Evolutionary conservation across 2,329 filamentous ascomycete species (phyloP), one percentile per base, ranked within the genome.

Genomic region (Penicillium sp.): DNA sequence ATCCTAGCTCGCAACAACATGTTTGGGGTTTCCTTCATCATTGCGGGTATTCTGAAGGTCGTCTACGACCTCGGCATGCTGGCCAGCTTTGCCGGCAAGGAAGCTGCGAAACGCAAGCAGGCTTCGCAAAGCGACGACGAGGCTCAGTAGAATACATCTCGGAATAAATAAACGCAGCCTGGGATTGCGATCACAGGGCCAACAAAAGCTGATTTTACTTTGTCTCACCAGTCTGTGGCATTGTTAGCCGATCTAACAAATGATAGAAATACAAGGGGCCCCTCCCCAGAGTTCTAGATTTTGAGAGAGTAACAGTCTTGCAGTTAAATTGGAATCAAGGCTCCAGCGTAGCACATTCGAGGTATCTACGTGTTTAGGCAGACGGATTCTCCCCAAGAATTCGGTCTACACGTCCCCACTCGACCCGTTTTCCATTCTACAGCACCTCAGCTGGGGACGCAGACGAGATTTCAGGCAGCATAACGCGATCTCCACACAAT

Each of bases 11-110:
- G 78, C 1, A 72, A 73, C 2, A 71, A 77, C 3, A 66, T 79
- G 8, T 86, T 87, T 63, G 85, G 85, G 74, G 74, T 85, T 2
- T 80, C 81, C 0, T 87, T 89, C 63, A 75, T 84, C 0, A 66
- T 79, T n/a, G 86, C 85, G 0, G 87, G 86, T 44, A 66, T 70
- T 1, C 66, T 88, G 59, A 89, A 89, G 67, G 79, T 78, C 0
- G 60, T 69, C 4, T 88, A 87, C 65, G 85, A 87, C 65, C 56
- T 87, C 23, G 78, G 80, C 0, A 74, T 86, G 62, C 64, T 86
- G 41, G 74, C 74, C 7, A 75, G 78, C 42, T 83, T 84, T 62
- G 65, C 65, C 1, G 63, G 65, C 0, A 64, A 58, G 29, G 68
- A 71, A 24, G 55, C 58, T 28, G 51, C 53, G 3, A 45, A 52